Conservation (phyloP, 2,329 filamentous ascomycete species). For the Trichoderma koningiopsis region DNA sequence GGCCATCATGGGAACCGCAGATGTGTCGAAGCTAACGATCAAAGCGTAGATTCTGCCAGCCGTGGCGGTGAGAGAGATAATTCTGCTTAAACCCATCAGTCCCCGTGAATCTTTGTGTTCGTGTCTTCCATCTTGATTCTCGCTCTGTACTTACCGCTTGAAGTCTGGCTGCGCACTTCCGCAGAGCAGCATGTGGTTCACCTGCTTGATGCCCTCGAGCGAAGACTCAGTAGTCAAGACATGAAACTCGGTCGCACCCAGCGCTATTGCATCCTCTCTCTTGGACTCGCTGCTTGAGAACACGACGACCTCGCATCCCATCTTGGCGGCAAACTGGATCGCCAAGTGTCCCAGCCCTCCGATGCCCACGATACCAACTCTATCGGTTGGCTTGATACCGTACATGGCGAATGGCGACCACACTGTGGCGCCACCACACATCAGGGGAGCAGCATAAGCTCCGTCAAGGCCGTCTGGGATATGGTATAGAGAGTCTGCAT, state of each 20-base stretch:
- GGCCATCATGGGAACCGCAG: conserved; percentile 1
- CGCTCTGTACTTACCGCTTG: not conserved
- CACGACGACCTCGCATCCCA: conserved; percentile 66
- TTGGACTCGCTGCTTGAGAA: conserved; percentile 65
- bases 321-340: conserved; percentile 66
- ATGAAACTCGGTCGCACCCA: conserved; percentile 23
- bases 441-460: conserved; percentile 68
- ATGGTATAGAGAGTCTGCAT: conserved; percentile 36
- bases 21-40: conserved; percentile 3
- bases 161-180: conserved; percentile 21
- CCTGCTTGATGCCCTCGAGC: conserved; percentile 1
- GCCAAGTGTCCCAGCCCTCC: conserved; percentile 68
- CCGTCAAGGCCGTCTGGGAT: conserved; percentile 69
- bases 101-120: not conserved
- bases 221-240: conserved; percentile 11
- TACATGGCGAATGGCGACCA: conserved; percentile 67
- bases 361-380: conserved; percentile 70
- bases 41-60: conserved; percentile 12
- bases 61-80: not conserved
- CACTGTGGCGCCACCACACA: conserved; percentile 77
- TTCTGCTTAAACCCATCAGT: not conserved
- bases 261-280: conserved; percentile 42
- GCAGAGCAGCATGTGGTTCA: conserved; percentile 26
- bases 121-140: not conserved
- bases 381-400: conserved; percentile 70